phyloP scores from a whole-genome alignment of 78 protist species.

The Tieghemostelium lacteum region DNA sequence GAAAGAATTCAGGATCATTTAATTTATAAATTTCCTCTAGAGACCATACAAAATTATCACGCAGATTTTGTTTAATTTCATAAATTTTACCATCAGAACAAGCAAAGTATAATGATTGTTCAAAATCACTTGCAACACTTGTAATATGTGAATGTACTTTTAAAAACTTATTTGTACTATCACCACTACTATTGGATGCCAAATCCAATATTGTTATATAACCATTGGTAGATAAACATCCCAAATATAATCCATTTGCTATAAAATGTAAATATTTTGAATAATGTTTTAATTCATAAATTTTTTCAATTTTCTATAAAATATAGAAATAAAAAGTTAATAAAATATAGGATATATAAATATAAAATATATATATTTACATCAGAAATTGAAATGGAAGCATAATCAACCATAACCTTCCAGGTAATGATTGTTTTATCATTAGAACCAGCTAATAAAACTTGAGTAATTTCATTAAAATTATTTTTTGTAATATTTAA shows the following conservation, averaged over 20 bases:
- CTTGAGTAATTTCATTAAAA: conserved; percentile 18
- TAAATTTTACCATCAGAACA: conserved; percentile 9
- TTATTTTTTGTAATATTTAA: background rate
- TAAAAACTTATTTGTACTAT: background rate
- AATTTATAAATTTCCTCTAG: conserved; percentile 37
- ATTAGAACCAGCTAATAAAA: background rate
- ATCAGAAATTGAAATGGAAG: background rate
- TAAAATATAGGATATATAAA: background rate
- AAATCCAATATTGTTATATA: conserved; percentile 22
- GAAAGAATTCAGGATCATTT: conserved; percentile 2
- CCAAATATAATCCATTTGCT: conserved; percentile 28
- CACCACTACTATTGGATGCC: background rate
- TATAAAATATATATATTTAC: background rate
- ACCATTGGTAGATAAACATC: conserved; percentile 23
- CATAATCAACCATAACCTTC: conserved; percentile 1
- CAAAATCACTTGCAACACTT: conserved; percentile 9
- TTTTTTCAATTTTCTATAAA: no score
- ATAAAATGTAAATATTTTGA: conserved; percentile 28
- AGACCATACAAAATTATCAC: conserved; percentile 36
- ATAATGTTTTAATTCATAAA: conserved; percentile 13
- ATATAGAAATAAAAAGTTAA: background rate
- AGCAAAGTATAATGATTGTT: conserved; percentile 10
- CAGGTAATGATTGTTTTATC: background rate
- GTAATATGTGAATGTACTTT: conserved; percentile 1
- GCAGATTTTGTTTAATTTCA: conserved; percentile 38